A percentile compares a stretch with the other conserved stretches of the same genome.
phyloP scores from a whole-genome alignment of 805 yeast genomes.

The Candida vaughaniae region DNA sequence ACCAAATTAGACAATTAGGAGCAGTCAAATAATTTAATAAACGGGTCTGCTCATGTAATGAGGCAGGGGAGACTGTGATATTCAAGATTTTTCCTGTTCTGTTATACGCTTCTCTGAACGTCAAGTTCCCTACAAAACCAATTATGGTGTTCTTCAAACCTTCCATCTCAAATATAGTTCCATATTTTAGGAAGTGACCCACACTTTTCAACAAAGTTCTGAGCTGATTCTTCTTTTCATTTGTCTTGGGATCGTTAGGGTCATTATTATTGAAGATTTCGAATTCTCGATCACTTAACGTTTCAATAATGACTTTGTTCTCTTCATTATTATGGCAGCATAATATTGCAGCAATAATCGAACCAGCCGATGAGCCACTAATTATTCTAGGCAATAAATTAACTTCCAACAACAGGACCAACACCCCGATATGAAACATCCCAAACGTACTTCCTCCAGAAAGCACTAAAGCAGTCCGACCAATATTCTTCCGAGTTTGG shows the following conservation, averaged over 20 bases:
- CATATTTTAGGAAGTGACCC: conserved; percentile 68
- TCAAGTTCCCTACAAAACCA: conserved; percentile 79
- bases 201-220: conserved; percentile 42
- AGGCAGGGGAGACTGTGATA: conserved; percentile 90
- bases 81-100: conserved; percentile 91
- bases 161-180: conserved; percentile 82
- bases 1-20: conserved; percentile 80
- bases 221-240: conserved; percentile 40
- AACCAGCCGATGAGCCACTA: conserved; percentile 95
- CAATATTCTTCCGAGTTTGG: conserved; percentile 88
- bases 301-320: conserved; percentile 52
- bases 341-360: conserved; percentile 85
- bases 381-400: conserved; percentile 81
- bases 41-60: conserved; percentile 87
- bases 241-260: neutral
- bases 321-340: conserved; percentile 81
- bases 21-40: conserved; percentile 77
- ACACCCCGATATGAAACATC: conserved; percentile 86
- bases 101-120: conserved; percentile 92
- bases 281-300: conserved; percentile 58
- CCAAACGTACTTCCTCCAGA: conserved; percentile 98
- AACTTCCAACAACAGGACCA: conserved; percentile 72
- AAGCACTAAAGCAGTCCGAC: conserved; percentile 90
- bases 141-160: conserved; percentile 73
- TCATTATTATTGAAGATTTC: conserved; percentile 36